phyloP scores from a whole-genome alignment of 2,329 filamentous ascomycete genomes.

The Colletotrichum coccodes region DNA sequence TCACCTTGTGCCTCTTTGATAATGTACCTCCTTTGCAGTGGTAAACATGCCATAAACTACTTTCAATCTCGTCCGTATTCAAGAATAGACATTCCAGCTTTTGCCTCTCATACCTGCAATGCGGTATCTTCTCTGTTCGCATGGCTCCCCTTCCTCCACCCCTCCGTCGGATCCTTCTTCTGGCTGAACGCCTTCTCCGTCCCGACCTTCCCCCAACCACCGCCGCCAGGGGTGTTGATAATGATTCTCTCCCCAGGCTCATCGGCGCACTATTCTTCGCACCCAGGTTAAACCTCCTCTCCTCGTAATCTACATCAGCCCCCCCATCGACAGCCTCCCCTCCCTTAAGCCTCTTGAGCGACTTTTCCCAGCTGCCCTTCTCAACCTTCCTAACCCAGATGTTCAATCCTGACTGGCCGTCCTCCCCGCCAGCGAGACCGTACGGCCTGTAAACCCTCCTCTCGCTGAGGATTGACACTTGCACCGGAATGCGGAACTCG shows the following conservation, averaged over 20 bases:
- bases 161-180: constrained; percentile 63
- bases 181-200: constrained; percentile 62
- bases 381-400: constrained; percentile 84
- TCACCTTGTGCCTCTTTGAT: neutral
- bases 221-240: constrained; percentile 81
- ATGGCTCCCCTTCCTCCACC: constrained; percentile 67
- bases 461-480: constrained; percentile 82
- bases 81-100: neutral
- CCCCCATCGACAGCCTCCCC: constrained; percentile 40
- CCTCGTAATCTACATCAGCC: constrained; percentile 58
- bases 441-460: constrained; percentile 81
- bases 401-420: constrained; percentile 83
- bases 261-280: constrained; percentile 84
- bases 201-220: constrained; percentile 76
- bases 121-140: constrained; percentile 66
- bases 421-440: constrained; percentile 84
- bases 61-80: neutral
- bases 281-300: constrained; percentile 76
- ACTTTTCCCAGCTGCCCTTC: constrained; percentile 62
- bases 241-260: constrained; percentile 82
- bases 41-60: neutral
- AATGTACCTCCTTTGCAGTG: neutral
- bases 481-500: constrained; percentile 80
- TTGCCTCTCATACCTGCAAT: constrained; percentile 60
- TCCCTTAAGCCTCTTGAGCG: constrained; percentile 47